Conservation (phyloP, 768 basidiomycete species). For the Filobasidium floriforme region DNA sequence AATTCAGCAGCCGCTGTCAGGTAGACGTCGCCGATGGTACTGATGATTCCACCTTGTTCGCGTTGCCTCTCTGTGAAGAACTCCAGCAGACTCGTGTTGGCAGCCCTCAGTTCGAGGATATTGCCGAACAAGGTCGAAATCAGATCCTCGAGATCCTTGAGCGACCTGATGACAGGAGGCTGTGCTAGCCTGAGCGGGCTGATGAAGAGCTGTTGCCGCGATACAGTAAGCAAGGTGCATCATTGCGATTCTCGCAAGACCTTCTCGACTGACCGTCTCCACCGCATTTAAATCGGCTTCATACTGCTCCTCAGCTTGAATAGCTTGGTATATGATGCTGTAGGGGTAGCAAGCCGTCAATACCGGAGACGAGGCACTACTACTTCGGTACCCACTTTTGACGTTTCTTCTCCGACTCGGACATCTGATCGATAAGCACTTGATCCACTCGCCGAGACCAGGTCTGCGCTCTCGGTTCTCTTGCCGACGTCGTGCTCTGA, state of each 20-base stretch:
- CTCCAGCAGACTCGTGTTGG: slow-evolving; percentile 73
- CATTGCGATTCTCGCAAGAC: neutral
- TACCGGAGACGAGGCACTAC: neutral
- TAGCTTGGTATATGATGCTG: slow-evolving; percentile 76
- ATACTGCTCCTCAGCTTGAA: slow-evolving; percentile 82
- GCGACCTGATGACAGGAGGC: slow-evolving; percentile 63
- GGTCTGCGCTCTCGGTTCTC: neutral
- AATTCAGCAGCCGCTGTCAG: slow-evolving; percentile 80
- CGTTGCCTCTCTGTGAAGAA: slow-evolving; percentile 77
- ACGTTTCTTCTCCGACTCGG: slow-evolving; percentile 69
- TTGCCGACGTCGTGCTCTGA: neutral
- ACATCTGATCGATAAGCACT: slow-evolving; percentile 45
- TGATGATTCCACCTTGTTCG: slow-evolving; percentile 75
- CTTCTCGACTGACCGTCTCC: slow-evolving; percentile 56
- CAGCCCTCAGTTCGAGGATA: slow-evolving; percentile 84
- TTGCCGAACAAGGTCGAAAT: slow-evolving; percentile 91
- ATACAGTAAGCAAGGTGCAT: neutral
- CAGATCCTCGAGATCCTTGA: slow-evolving; percentile 68
- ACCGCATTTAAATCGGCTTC: slow-evolving; percentile 76
- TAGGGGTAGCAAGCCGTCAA: neutral
- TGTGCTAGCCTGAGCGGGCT: slow-evolving; percentile 63
- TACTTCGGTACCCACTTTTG: slow-evolving; percentile 50
- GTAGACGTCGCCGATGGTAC: slow-evolving; percentile 80
- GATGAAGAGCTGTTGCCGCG: slow-evolving; percentile 58
- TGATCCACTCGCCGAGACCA: slow-evolving; percentile 7